Evolutionary conservation across 495 filamentous ascomycete genomes (phyloP), one percentile per base, ranked within the genome.

Genomic region (Neurospora sp.): DNA sequence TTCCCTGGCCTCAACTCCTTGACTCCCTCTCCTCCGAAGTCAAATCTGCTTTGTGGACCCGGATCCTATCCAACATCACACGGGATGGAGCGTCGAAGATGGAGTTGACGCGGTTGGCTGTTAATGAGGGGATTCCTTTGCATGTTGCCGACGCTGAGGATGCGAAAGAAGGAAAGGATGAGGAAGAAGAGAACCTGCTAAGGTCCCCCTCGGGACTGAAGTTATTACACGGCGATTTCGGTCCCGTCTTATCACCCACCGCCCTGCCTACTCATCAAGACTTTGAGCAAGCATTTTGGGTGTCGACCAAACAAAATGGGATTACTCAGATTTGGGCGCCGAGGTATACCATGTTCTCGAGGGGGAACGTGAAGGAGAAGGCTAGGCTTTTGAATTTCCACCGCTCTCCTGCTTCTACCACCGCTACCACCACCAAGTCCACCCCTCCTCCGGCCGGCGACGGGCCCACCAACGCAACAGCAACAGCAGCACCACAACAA

Each of bases 351-450:
- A 97, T 98, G 94, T 98, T 98, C 79, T 92, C 89, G 8, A 86
- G 93, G 2, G 94, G 94, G 10, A 97, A 97, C 77, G 82, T 97
- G 69, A 90, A 87, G n/a, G 94, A 98, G 81, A 98, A 98, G 77
- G 89, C 91, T 0, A 84, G 94, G 11, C 80, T 98, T 1, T 80
- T 95, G 37, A 72, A 62, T 0, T 86, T 90, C n/a, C 81, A 12
- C 1, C 6, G 7, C 10, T 11, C 38, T 20, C 12, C 18, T 14
- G n/a, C 31, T 35, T 35, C 35, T 35, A 35, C 35, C 35, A 35
- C 35, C 35, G 5, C 35, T 35, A 4, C 4, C 35, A 35, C 35
- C 35, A 35, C 35, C 35, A 35, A 35, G 35, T 35, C 35, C 35
- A 35, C 35, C 35, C 35, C 35, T 35, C 35, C 35, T 35, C 35